Conservation (phyloP, 805 yeast genomes). For the Dipodascopsis uninucleata region DNA sequence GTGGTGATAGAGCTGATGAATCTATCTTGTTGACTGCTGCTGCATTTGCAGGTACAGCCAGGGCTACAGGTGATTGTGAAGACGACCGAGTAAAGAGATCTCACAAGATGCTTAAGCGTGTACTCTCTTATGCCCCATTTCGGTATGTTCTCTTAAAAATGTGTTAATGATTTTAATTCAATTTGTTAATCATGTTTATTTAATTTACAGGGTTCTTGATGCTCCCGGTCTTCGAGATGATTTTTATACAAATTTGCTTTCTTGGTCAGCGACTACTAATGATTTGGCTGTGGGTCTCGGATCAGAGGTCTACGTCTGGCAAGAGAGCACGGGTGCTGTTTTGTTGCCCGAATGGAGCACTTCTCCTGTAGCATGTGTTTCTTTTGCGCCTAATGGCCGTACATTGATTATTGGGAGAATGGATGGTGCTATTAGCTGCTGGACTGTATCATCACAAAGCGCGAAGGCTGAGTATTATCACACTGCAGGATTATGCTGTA, state of each 20-base stretch:
- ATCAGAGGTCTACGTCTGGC: slow-evolving; percentile 59
- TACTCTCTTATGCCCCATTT: slow-evolving; percentile 18
- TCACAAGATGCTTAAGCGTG: slow-evolving; percentile 7
- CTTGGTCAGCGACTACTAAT: slow-evolving; percentile 59
- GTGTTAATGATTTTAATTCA: background rate
- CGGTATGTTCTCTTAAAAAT: slow-evolving; percentile 2
- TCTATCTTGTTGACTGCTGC: slow-evolving; percentile 12
- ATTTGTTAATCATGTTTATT: background rate
- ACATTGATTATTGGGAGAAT: slow-evolving; percentile 55
- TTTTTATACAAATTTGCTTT: slow-evolving; percentile 68
- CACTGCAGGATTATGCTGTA: slow-evolving; percentile 27
- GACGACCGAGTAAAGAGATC: background rate
- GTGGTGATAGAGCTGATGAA: slow-evolving; percentile 4
- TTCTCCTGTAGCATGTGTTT: slow-evolving; percentile 37
- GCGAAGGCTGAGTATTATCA: slow-evolving; percentile 22
- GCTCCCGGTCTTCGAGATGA: slow-evolving; percentile 75
- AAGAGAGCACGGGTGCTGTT: slow-evolving; percentile 46
- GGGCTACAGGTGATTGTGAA: slow-evolving; percentile 1
- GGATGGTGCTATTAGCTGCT: slow-evolving; percentile 50
- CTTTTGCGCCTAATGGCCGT: slow-evolving; percentile 52
- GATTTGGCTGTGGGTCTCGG: slow-evolving; percentile 67
- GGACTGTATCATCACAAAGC: slow-evolving; percentile 33
- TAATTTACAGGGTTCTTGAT: slow-evolving; percentile 50
- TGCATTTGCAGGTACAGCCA: slow-evolving; percentile 14
- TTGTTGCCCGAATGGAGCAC: slow-evolving; percentile 42